Base-by-base conservation (phyloP, 106 monocot genomes). In the Dioscorea alata region DNA sequence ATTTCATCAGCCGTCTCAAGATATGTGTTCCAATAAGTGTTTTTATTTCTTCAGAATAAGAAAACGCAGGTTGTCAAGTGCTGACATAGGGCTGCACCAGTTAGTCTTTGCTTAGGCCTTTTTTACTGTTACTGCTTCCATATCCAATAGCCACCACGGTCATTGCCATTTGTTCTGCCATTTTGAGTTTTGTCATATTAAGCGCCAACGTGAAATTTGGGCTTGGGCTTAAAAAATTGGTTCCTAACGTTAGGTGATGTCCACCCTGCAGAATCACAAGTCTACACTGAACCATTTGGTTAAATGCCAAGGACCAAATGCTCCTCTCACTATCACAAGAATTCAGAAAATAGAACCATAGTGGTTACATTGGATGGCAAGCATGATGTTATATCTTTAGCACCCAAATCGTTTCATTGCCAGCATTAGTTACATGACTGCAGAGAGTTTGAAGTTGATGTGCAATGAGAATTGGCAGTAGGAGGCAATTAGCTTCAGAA, bases 361-460 rank as follows among this genome's bases (percentile, higher is more conserved):
- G 49, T 92, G 10, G 81, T 96, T n/a, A 18, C 74, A 0, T n/a
- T 88, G 88, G 17, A 89, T 51, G 84, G 85, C 2, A 70, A 69
- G 0, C 0, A 59, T 0, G 48, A 82, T 31, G 69, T 75, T 0
- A 73, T 92, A 0, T 84, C 91, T 24, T 57, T 96, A 31, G 88
- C 56, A 69, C 2, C 60, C 63, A 32, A 80, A 84, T 18, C 91
- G 91, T 75, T 96, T 75, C 59, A 51, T 85, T 22, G 73, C 57
- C 33, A 59, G 73, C 54, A 61, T 65, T 20, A 23, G 49, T 62
- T 76, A 67, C 24, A 53, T 71, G 4, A 17, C 0, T 2, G 74
- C 35, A 7, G 25, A 58, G 57, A 59, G 22, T 16, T 57, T 67
- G 10, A 22, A 62, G 61, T 61, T 75, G 1, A 23, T 67, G 6